phyloP scores from a whole-genome alignment of 345 rosid genomes.

The Citrus cavaleriei region DNA sequence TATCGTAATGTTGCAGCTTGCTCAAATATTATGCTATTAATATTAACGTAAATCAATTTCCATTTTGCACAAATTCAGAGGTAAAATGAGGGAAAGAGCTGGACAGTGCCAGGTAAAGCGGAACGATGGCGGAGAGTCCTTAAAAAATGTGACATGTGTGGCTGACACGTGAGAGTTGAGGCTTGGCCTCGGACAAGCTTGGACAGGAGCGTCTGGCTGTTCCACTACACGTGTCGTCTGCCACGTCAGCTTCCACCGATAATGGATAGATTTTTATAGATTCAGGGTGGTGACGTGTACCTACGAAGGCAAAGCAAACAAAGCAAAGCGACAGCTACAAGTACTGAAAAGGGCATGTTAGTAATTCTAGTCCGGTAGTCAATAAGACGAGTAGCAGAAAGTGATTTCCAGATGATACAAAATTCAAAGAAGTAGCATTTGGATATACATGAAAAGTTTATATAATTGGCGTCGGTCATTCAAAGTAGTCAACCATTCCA shows the following conservation, averaged over 20 bases:
- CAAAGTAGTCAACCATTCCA: not conserved
- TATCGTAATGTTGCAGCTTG: too few relatives aligned
- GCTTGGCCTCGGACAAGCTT: too few relatives aligned
- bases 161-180: not conserved
- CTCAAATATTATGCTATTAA: too few relatives aligned
- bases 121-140: not conserved
- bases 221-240: not conserved
- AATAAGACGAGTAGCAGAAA: not conserved
- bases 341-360: not conserved
- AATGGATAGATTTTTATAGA: not conserved
- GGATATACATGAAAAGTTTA: not conserved
- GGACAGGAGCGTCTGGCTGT: not conserved
- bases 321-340: not conserved
- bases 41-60: not conserved
- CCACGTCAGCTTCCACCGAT: slow-evolving; percentile 9
- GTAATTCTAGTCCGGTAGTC: not conserved
- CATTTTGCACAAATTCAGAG: not conserved
- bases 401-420: not conserved
- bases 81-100: not conserved
- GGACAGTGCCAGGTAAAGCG: not conserved
- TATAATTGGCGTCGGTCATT: not conserved
- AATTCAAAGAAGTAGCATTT: not conserved
- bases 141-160: not conserved
- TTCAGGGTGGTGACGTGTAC: not conserved
- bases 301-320: not conserved